Conservation (phyloP, 2,329 filamentous ascomycete genomes). For the Aulographum hederae region DNA sequence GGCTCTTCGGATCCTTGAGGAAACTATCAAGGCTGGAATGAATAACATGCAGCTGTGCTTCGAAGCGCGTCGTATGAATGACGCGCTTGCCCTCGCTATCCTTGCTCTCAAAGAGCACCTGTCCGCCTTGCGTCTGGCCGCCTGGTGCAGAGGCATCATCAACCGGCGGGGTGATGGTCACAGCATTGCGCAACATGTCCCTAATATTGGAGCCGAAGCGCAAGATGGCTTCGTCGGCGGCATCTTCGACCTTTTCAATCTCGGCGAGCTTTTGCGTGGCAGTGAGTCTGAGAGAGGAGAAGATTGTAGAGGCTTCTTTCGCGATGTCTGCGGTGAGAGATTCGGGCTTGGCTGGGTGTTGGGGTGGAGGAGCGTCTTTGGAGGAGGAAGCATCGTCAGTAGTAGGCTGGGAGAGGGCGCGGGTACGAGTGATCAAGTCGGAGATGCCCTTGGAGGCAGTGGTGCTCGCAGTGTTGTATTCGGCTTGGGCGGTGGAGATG, state of each 20-base stretch:
- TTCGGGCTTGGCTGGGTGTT: conserved; percentile 22
- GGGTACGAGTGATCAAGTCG: conserved; percentile 55
- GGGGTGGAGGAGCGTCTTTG: conserved; percentile 8
- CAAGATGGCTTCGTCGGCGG: conserved; percentile 84
- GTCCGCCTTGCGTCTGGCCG: conserved; percentile 12
- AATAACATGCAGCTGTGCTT: conserved; percentile 89
- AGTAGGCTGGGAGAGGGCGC: conserved; percentile 55
- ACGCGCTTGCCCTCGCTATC: conserved; percentile 79
- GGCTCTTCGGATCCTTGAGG: conserved; percentile 57
- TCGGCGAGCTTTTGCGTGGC: conserved; percentile 74
- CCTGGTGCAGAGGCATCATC: conserved; percentile 25
- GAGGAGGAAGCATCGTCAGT: conserved; percentile 8
- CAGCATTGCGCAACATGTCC: conserved; percentile 78
- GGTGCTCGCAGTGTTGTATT: conserved; percentile 59
- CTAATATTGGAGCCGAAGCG: conserved; percentile 81
- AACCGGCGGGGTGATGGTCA: conserved; percentile 63
- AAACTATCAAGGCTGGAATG: conserved; percentile 71
- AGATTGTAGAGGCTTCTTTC: conserved; percentile 43
- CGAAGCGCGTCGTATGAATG: conserved; percentile 85
- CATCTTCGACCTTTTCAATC: conserved; percentile 81
- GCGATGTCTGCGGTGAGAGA: conserved; percentile 30
- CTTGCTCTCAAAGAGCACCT: conserved; percentile 83
- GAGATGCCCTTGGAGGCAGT: conserved; percentile 70
- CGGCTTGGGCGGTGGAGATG: conserved; percentile 65
- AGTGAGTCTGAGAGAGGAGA: conserved; percentile 58